phyloP scores from a whole-genome alignment of 75 land plant genomes.

The Cunninghamia lanceolata region DNA sequence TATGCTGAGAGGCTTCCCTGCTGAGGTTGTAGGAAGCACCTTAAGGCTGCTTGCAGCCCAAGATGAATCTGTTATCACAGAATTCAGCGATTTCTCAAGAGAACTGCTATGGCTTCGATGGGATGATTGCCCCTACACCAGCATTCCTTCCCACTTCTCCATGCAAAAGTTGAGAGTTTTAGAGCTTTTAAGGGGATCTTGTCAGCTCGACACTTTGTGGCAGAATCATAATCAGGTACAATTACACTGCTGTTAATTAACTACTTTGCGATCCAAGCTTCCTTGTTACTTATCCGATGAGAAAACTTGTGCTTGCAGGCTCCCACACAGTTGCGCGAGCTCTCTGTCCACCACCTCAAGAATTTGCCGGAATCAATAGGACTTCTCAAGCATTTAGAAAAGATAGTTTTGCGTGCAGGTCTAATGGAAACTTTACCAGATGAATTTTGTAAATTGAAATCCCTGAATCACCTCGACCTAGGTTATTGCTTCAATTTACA shows the following conservation, averaged over 20 bases:
- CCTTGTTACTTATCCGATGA: not conserved
- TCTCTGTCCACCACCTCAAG: not conserved
- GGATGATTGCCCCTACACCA: not conserved
- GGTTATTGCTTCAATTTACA: not conserved
- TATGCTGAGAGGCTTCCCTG: too few relatives aligned
- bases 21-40: too few relatives aligned
- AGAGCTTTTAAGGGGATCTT: not conserved
- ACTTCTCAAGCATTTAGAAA: not conserved
- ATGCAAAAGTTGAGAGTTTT: not conserved
- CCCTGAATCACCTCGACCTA: not conserved
- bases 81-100: too few relatives aligned
- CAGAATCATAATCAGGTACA: not conserved
- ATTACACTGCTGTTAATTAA: not conserved
- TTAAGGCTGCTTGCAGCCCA: too few relatives aligned
- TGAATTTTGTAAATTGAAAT: conserved; percentile 2
- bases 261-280: not conserved
- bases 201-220: not conserved
- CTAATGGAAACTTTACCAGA: not conserved
- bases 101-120: not conserved
- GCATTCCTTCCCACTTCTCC: not conserved
- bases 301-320: not conserved
- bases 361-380: not conserved
- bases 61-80: too few relatives aligned
- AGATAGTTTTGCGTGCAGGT: not conserved
- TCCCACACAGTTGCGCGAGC: not conserved